These are phyloP conservation scores for Schizosaccharomyces cryophilus DNA, from an alignment of 805 yeast genomes.

Conservation along the genomic window DNA sequence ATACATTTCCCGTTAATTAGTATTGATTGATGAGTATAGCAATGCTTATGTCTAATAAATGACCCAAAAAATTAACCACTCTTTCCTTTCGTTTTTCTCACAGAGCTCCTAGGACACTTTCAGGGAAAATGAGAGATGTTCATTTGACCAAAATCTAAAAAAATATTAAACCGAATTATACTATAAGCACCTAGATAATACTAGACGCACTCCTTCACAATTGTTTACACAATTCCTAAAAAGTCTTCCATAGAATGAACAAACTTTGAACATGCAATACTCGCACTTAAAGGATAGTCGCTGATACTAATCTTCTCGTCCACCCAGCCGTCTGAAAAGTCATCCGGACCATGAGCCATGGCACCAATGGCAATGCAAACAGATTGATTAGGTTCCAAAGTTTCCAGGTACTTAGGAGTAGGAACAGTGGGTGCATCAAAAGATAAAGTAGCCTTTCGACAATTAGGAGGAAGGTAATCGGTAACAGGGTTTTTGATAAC, in stretches of 20 bases:
- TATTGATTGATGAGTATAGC: too few species aligned
- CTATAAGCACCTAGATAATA: background rate
- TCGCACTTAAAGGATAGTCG: conserved; percentile 84
- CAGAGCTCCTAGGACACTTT: too few species aligned
- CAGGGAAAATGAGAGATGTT: too few species aligned
- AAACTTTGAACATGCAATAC: conserved; percentile 93
- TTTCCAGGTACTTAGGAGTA: conserved; percentile 61
- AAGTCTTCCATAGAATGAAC: conserved; percentile 98
- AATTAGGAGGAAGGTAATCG: conserved; percentile 86
- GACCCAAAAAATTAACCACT: too few species aligned
- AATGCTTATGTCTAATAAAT: too few species aligned
- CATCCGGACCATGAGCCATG: conserved; percentile 96
- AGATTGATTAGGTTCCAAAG: conserved; percentile 68
- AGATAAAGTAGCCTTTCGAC: conserved; percentile 77
- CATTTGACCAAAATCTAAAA: background rate
- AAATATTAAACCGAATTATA: background rate
- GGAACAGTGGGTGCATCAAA: conserved; percentile 64
- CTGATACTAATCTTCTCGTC: conserved; percentile 93
- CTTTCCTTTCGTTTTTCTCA: too few species aligned
- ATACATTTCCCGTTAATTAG: too few species aligned
- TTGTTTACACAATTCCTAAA: conserved; percentile 44
- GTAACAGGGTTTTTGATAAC: conserved; percentile 94
- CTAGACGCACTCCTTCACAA: background rate
- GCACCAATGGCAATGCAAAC: conserved; percentile 97
- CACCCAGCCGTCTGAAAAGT: conserved; percentile 87